phyloP scores from a whole-genome alignment of 2,329 filamentous ascomycete species.

The Elsinoe australis region DNA sequence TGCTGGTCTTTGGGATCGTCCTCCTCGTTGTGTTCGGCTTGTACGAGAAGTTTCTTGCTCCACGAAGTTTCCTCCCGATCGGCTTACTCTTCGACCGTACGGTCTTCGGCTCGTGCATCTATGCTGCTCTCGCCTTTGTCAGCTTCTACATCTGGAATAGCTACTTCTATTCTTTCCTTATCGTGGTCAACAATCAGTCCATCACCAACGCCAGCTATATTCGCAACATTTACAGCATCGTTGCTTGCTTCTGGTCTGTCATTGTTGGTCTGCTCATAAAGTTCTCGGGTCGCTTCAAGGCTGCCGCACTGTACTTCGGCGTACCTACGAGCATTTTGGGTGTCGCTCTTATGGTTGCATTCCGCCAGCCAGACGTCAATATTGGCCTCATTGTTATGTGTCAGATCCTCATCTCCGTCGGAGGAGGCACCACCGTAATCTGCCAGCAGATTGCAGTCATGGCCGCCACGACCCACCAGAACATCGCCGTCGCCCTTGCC shows the following conservation, averaged over 20 bases:
- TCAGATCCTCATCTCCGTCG: constrained; percentile 50
- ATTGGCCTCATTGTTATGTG: constrained; percentile 49
- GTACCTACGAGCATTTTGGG: constrained; percentile 32
- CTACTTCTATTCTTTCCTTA: constrained; percentile 41
- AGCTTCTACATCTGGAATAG: constrained; percentile 37
- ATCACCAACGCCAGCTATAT: constrained; percentile 27
- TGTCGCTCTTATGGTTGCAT: constrained; percentile 31
- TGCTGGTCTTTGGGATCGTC: constrained; percentile 29
- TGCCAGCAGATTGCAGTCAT: constrained; percentile 53
- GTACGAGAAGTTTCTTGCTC: constrained; percentile 52
- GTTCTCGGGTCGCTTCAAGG: constrained; percentile 44
- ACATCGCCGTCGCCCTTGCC: constrained; percentile 33
- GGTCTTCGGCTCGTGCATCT: constrained; percentile 41
- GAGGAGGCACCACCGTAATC: constrained; percentile 48
- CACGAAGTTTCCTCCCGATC: constrained; percentile 51
- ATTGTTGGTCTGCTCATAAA: constrained; percentile 44
- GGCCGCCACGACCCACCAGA: constrained; percentile 28
- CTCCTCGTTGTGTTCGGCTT: constrained; percentile 41
- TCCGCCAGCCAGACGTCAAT: constrained; percentile 32
- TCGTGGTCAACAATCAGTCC: constrained; percentile 40
- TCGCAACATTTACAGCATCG: constrained; percentile 31
- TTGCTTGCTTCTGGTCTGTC: constrained; percentile 38
- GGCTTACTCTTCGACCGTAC: constrained; percentile 44
- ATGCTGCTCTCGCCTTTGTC: constrained; percentile 39
- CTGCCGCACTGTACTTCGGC: constrained; percentile 31